phyloP scores from a whole-genome alignment of 345 rosid species.

The Stellera chamaejasme region DNA sequence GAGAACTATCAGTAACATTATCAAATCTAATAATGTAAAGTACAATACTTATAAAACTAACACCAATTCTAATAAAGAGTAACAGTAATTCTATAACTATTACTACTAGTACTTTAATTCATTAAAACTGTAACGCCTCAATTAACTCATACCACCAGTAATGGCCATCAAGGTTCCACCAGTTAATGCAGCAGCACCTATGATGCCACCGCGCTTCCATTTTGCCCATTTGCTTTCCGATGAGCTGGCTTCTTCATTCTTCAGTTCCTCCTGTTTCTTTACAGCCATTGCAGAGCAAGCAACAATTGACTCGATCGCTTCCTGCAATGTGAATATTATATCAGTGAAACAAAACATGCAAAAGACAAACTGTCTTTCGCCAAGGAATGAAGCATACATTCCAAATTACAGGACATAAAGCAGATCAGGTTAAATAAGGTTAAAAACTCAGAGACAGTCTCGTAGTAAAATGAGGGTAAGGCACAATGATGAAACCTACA shows the following conservation, averaged over 20 bases:
- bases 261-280: constrained; percentile 46
- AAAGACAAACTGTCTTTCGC: not conserved
- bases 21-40: no score
- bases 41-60: no score
- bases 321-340: constrained; percentile 27
- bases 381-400: no score
- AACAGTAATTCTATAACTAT: no score
- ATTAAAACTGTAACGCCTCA: not conserved
- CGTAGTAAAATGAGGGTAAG: no score
- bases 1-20: not conserved
- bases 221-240: constrained; percentile 48
- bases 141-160: constrained; percentile 65
- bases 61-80: no score
- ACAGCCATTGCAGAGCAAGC: constrained; percentile 95
- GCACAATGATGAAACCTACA: no score
- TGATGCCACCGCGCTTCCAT: constrained; percentile 95
- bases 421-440: no score
- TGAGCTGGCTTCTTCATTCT: constrained; percentile 44
- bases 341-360: not conserved
- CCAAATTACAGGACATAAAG: no score
- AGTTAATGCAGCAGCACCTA: constrained; percentile 93
- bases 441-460: no score
- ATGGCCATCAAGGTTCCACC: constrained; percentile 95
- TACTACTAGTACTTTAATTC: no score
- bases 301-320: constrained; percentile 71